phyloP scores from a whole-genome alignment of 768 basidiomycete species.

The Lentinula guzmanii region DNA sequence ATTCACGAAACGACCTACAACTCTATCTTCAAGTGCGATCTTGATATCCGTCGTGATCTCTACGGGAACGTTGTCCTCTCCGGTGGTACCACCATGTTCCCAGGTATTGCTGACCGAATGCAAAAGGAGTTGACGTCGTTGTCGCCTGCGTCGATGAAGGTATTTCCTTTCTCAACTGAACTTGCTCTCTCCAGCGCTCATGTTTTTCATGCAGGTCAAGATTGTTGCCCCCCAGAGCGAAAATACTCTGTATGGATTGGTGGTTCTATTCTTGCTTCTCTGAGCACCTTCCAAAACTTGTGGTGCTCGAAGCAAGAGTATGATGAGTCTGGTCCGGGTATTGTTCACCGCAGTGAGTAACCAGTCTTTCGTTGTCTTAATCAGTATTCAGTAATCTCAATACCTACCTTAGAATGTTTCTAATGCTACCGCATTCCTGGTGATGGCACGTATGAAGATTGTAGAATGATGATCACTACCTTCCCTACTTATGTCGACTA shows the following conservation, averaged over 20 bases:
- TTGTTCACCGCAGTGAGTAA: constrained; percentile 33
- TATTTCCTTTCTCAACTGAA: constrained; percentile 13
- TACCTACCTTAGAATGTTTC: constrained; percentile 13
- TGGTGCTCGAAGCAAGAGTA: constrained; percentile 95
- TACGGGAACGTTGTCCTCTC: constrained; percentile 84
- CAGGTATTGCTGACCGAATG: constrained; percentile 87
- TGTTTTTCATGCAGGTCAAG: constrained; percentile 35
- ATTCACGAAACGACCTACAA: constrained; percentile 86
- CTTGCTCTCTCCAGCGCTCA: constrained; percentile 5
- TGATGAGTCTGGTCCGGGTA: constrained; percentile 63
- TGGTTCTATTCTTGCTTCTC: constrained; percentile 80
- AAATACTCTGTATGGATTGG: constrained; percentile 90
- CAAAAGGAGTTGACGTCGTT: constrained; percentile 67
- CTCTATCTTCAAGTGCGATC: constrained; percentile 85
- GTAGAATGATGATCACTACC: background rate
- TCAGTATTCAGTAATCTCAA: background rate
- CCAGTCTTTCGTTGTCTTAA: background rate
- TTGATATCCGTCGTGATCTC: constrained; percentile 77
- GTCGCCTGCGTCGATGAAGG: constrained; percentile 64
- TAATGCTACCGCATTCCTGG: background rate
- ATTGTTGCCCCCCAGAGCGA: constrained; percentile 63
- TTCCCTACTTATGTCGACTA: no score
- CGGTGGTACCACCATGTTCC: constrained; percentile 94
- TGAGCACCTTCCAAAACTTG: constrained; percentile 94
- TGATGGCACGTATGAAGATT: background rate